Evolutionary conservation across 345 rosid genomes (phyloP).

Genomic region (Lepidium didymum): DNA sequence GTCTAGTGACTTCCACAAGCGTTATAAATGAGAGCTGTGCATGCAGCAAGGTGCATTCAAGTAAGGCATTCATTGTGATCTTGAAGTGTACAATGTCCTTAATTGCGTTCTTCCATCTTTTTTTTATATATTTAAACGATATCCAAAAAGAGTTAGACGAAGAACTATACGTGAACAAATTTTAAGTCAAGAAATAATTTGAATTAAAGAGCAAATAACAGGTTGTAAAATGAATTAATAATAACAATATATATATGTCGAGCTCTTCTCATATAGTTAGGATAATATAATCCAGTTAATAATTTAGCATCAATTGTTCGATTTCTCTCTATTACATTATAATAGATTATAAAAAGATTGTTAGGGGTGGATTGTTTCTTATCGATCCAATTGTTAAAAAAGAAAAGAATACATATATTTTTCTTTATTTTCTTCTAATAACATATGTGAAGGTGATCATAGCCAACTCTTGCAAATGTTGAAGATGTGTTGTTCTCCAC

Average conservation of each 20-base stretch:
- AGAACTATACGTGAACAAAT: neutral
- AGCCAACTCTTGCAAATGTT: no score
- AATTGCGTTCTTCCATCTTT: conserved; percentile 10
- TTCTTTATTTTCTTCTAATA: no score
- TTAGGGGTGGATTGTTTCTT: no score
- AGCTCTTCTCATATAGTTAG: no score
- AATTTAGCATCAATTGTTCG: no score
- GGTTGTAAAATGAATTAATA: neutral
- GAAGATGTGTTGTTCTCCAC: no score
- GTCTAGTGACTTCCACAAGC: conserved; percentile 18
- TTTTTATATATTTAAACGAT: neutral
- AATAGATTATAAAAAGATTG: no score
- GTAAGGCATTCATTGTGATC: conserved; percentile 23
- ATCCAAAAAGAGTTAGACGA: neutral
- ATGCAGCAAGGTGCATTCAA: conserved; percentile 19
- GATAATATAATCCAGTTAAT: no score
- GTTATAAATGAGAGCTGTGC: conserved; percentile 3
- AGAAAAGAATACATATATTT: no score
- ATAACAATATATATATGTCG: neutral
- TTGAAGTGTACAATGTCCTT: conserved; percentile 26
- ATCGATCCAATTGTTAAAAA: no score
- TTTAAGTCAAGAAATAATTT: neutral
- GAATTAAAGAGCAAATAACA: neutral
- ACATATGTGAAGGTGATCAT: no score
- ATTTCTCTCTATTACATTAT: no score